phyloP scores from a whole-genome alignment of 345 rosid genomes.

The Abelmoschus esculentus region DNA sequence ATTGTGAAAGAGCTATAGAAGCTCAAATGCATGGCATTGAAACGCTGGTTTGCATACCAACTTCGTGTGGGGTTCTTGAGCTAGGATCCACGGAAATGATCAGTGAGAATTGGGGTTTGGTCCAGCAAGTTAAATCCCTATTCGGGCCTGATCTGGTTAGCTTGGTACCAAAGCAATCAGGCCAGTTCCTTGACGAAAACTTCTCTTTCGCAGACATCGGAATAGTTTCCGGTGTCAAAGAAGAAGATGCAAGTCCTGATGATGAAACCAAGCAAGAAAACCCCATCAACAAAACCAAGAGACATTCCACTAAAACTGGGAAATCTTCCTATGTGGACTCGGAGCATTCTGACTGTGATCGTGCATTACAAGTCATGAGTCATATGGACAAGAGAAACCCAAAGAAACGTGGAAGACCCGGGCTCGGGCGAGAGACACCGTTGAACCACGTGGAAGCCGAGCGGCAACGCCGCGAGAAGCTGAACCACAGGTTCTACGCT shows the following conservation, averaged over 20 bases:
- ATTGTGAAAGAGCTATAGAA: neutral
- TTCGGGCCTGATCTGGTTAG: neutral
- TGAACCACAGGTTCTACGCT: no score
- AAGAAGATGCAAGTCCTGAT: conserved; percentile 19
- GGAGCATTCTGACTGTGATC: conserved; percentile 52
- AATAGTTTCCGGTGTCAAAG: conserved; percentile 40
- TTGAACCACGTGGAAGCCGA: no score
- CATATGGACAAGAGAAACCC: conserved; percentile 28
- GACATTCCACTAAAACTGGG: conserved; percentile 2
- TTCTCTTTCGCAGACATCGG: conserved; percentile 60
- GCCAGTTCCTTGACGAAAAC: conserved; percentile 26
- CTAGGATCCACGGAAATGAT: neutral
- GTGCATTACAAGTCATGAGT: conserved; percentile 19
- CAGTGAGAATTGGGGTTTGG: neutral
- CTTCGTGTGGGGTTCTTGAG: neutral
- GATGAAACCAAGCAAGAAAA: conserved; percentile 1
- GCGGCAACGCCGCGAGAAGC: no score
- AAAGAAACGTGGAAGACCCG: conserved; percentile 27
- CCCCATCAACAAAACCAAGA: neutral
- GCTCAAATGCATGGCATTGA: neutral
- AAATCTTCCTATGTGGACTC: conserved; percentile 32
- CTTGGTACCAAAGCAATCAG: conserved; percentile 2
- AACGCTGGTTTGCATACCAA: neutral
- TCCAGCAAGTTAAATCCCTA: neutral
- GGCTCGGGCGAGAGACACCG: no score